These are phyloP conservation scores for Cynara cardunculus DNA, from an alignment of 129 eudicot species.

Conservation along the genomic window DNA sequence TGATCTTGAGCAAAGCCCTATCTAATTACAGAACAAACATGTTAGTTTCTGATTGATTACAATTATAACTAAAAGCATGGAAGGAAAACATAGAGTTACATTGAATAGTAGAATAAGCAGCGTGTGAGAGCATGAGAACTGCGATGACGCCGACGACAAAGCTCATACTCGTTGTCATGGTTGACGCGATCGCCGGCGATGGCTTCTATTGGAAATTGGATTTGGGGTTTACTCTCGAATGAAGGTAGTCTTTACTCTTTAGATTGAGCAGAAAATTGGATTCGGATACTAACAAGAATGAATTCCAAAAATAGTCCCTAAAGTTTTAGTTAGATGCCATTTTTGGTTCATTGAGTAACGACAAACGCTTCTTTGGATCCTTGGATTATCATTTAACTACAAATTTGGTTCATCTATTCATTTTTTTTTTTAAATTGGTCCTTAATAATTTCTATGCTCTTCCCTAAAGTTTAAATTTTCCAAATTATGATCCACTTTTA, in stretches of 20 bases:
- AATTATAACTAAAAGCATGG: not conserved
- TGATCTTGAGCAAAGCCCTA: conserved; percentile 82
- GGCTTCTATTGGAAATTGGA: not conserved
- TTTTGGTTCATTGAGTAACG: not conserved
- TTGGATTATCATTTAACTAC: not conserved
- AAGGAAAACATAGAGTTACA: conserved; percentile 36
- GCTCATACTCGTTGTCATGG: conserved; percentile 48
- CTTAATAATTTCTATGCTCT: not conserved
- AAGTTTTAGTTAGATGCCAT: not conserved
- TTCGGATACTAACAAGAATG: not conserved
- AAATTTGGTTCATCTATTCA: not conserved
- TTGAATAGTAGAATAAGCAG: conserved; percentile 90
- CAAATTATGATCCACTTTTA: not conserved
- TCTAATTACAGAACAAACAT: conserved; percentile 33
- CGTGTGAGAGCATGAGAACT: conserved; percentile 70
- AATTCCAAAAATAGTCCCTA: not conserved
- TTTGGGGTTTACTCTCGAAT: conserved; percentile 13
- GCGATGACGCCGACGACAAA: conserved; percentile 73
- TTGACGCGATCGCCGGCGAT: conserved; percentile 39
- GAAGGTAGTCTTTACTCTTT: not conserved
- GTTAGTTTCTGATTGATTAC: not conserved
- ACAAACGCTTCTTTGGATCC: not conserved
- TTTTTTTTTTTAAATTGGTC: not conserved
- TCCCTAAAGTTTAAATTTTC: not conserved
- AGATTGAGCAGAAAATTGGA: not conserved